Base-by-base conservation (phyloP, 2,329 filamentous ascomycete genomes). In the Hypomyces perniciosus region DNA sequence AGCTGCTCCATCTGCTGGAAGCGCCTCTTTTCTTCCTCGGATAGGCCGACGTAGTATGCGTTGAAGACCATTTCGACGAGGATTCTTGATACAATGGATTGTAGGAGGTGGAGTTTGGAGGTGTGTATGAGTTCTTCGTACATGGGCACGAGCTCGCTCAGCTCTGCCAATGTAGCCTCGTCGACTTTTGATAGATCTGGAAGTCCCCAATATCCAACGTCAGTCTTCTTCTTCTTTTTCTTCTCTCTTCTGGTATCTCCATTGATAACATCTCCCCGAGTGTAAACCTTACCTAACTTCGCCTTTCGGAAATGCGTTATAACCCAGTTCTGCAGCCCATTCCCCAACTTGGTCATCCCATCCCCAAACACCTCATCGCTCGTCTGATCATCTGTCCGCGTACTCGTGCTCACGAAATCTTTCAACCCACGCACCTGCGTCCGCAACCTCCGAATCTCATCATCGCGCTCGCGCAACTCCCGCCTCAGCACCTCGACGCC, bases 291-390 rank as follows among this genome's bases (percentile, higher is more conserved):
- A 78, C 76, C 70, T 43, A 85, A 67, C 67, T 77, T 85, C 9
- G 78, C 74, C 55, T 78, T 79, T 46, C 85, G 75, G 57, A 86
- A 89, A 62, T 86, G 80, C 28, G 79, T 77, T 58, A 89, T 82
- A 4, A 85, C 79, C 85, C 85, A 90, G 59, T 89, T 88, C 68
- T 88, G 84, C 58, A 88, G 67, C 27, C 84, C 79, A 59, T 88
- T 85, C 20, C 80, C 79, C 43, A 89, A 64, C 51, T 77, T 74
- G 45, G 76, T 72, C 72, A 86, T 80, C 8, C 75, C 73, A 46
- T 85, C 80, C 2, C 73, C 78, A 61, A 89, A 79, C 8, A 82
- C 80, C 64, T 85, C 82, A 60, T 90, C 86, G 54, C 81, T 83
- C 49, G 72, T 73, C 64, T 84, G 79, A 26, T 78, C 78, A 30